phyloP scores from a whole-genome alignment of 169 alveolate species.

The Neospora caninum region DNA sequence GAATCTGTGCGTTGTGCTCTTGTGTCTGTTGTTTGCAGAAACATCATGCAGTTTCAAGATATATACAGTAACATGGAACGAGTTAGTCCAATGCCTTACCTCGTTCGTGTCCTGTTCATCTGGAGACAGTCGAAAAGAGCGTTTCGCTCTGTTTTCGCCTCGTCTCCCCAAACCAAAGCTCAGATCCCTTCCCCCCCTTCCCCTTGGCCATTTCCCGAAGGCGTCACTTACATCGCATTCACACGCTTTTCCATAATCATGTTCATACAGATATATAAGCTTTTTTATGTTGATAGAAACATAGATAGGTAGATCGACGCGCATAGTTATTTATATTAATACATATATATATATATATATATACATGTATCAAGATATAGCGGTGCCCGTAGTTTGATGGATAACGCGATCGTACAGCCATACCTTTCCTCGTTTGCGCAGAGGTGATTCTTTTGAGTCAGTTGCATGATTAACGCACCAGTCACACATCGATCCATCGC shows the following conservation, averaged over 20 bases:
- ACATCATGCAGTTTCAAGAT: neutral
- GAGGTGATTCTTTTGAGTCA: no score
- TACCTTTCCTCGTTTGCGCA: no score
- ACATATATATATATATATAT: neutral
- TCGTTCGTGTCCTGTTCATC: neutral
- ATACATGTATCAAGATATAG: neutral
- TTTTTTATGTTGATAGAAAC: neutral
- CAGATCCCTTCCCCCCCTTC: no score
- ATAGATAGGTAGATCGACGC: neutral
- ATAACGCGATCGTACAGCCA: no score
- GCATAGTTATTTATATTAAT: neutral
- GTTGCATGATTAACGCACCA: no score
- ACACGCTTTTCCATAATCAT: neutral
- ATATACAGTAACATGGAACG: neutral
- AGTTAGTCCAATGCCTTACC: neutral
- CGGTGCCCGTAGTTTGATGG: no score
- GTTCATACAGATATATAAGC: neutral
- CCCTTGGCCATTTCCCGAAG: no score
- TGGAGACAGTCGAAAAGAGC: no score
- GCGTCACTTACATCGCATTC: neutral
- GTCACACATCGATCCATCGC: no score
- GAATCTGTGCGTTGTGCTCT: neutral
- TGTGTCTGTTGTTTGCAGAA: neutral
- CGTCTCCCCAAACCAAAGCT: no score
- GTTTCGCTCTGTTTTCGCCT: no score